Percentiles rank a stretch among this genome's conserved stretches.
These are phyloP conservation scores for Botrytis byssoidea DNA, from an alignment of 2,329 filamentous ascomycete species.

Conservation along the genomic window DNA sequence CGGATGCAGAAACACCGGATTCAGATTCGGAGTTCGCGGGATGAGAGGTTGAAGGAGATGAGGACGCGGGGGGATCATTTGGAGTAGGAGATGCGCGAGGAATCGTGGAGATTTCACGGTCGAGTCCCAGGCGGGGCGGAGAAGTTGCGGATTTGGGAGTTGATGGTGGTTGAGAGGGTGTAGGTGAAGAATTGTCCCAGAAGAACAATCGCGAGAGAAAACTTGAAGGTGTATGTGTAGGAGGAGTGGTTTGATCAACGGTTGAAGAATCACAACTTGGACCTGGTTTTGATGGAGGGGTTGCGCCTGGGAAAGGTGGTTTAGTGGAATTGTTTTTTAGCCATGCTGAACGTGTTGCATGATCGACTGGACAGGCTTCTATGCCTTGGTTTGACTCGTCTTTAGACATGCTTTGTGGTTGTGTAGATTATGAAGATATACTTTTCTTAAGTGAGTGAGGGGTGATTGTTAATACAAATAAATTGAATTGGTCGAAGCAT, in stretches of 20 bases:
- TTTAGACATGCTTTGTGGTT: slow-evolving; percentile 33
- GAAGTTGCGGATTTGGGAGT: slow-evolving; percentile 73
- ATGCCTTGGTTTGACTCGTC: slow-evolving; percentile 33
- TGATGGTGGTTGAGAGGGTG: slow-evolving; percentile 50
- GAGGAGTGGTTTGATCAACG: slow-evolving; percentile 42
- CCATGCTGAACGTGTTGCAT: slow-evolving; percentile 86
- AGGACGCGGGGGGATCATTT: slow-evolving; percentile 34
- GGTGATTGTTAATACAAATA: background rate
- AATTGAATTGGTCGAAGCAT: background rate
- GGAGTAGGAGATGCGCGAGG: slow-evolving; percentile 57
- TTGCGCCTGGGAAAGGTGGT: slow-evolving; percentile 32
- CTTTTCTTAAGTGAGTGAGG: background rate
- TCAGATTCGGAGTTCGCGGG: slow-evolving; percentile 77
- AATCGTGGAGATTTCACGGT: slow-evolving; percentile 77
- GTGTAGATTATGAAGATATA: background rate
- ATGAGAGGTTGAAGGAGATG: slow-evolving; percentile 34
- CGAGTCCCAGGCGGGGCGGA: slow-evolving; percentile 56
- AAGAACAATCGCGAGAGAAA: slow-evolving; percentile 29
- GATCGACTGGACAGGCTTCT: slow-evolving; percentile 79
- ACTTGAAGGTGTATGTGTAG: slow-evolving; percentile 25
- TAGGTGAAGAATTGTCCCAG: slow-evolving; percentile 19
- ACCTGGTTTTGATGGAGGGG: slow-evolving; percentile 36
- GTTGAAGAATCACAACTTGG: slow-evolving; percentile 40
- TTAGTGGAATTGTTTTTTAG: slow-evolving; percentile 47
- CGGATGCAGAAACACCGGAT: slow-evolving; percentile 64